A percentile compares a stretch with the other conserved stretches of the same genome.
Evolutionary conservation across 345 rosid genomes (phyloP).

Genomic region (Durio zibethinus): DNA sequence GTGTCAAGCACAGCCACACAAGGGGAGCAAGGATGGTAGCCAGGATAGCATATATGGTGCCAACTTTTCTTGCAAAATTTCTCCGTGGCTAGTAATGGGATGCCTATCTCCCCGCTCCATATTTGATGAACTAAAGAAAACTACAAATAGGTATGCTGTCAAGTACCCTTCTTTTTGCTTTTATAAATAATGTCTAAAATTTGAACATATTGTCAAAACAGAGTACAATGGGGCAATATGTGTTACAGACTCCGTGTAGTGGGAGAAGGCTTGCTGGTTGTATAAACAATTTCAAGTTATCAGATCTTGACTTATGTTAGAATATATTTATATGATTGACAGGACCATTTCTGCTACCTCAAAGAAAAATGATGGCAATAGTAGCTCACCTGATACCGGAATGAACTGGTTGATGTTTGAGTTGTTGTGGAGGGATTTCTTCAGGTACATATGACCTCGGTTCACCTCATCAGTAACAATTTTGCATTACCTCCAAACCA

Average conservation of each 20-base stretch:
- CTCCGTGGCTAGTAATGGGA: constrained; percentile 92
- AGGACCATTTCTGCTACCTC: constrained; percentile 34
- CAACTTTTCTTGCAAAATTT: constrained; percentile 90
- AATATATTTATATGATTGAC: constrained; percentile 16
- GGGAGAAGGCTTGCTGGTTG: not conserved
- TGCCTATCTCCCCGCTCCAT: constrained; percentile 89
- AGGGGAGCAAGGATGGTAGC: constrained; percentile 49
- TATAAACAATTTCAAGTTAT: not conserved
- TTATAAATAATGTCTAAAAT: not conserved
- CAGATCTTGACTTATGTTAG: constrained; percentile 7
- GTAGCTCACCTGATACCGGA: constrained; percentile 49
- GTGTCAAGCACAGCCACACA: constrained; percentile 73
- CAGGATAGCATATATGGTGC: constrained; percentile 77
- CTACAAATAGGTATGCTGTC: constrained; percentile 46
- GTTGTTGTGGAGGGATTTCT: constrained; percentile 96
- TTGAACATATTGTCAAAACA: not conserved
- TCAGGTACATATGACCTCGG: constrained; percentile 49
- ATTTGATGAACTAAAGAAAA: constrained; percentile 91
- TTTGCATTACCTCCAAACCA: not conserved
- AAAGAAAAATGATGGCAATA: constrained; percentile 30
- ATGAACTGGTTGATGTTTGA: constrained; percentile 81
- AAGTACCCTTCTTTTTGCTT: not conserved
- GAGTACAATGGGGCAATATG: not conserved
- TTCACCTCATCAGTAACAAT: not conserved
- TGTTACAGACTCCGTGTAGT: not conserved